Conservation (phyloP, 768 basidiomycete genomes). For the Hebeloma cylindrosporum region DNA sequence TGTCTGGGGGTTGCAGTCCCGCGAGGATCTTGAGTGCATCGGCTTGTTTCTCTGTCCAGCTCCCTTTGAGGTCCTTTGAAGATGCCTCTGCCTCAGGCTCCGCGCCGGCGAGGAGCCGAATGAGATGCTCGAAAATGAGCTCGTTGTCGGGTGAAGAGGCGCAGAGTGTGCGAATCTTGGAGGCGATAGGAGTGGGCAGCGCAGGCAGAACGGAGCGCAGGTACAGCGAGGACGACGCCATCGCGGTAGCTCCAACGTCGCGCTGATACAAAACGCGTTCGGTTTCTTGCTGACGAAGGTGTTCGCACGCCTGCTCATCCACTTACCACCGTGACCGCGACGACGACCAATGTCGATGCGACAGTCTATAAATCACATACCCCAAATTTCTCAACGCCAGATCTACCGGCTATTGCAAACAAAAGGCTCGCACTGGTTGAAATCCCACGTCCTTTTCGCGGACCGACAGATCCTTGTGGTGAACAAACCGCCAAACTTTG, state of each 20-base stretch:
- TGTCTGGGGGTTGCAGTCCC: constrained; percentile 27
- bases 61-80: constrained; percentile 24
- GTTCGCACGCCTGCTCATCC: no score
- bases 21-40: constrained; percentile 29
- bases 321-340: no score
- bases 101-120: constrained; percentile 44
- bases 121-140: constrained; percentile 39
- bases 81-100: constrained; percentile 33
- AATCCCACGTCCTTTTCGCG: constrained; percentile 43
- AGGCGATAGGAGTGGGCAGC: constrained; percentile 35
- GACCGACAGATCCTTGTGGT: constrained; percentile 55
- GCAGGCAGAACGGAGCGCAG: constrained; percentile 34
- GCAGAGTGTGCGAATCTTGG: constrained; percentile 32
- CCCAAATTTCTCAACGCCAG: constrained; percentile 11
- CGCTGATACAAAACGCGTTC: no score
- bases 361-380: no score
- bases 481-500: constrained; percentile 60
- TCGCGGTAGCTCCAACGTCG: no score
- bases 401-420: constrained; percentile 10
- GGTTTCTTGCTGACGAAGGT: no score
- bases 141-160: constrained; percentile 34
- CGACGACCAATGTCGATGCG: no score
- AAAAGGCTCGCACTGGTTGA: constrained; percentile 22
- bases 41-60: constrained; percentile 41
- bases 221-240: constrained; percentile 31